A percentile compares a stretch with the other conserved stretches of the same genome.
Conservation (phyloP, 768 basidiomycete genomes). For the Gymnopilus junonius region DNA sequence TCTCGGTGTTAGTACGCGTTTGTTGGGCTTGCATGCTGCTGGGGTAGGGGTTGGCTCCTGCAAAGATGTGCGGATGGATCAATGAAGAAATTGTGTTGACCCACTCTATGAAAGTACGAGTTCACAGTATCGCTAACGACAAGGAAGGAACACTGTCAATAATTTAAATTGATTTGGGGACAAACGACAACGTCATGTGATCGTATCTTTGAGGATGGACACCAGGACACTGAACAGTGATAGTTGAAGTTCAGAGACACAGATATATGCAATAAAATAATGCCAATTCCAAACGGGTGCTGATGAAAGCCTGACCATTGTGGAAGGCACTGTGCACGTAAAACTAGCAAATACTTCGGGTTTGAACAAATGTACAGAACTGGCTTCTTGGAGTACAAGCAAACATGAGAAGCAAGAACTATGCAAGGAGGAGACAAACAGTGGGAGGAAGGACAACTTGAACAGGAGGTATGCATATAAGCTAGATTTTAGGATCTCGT, state of each 20-base stretch:
- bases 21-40: conserved; percentile 38
- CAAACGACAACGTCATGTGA: neutral
- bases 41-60: neutral
- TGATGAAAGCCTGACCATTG: neutral
- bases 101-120: neutral
- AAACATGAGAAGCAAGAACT: neutral
- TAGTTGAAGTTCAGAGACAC: no score
- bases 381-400: neutral
- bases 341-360: neutral
- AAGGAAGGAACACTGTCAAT: neutral
- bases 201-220: no score
- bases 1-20: conserved; percentile 40
- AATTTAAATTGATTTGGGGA: neutral
- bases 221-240: no score
- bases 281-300: no score
- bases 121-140: neutral
- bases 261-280: no score
- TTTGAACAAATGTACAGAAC: neutral
- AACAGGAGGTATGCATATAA: neutral
- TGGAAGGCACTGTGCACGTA: neutral
- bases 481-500: no score
- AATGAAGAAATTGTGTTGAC: neutral
- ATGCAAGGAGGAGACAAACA: neutral
- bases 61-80: neutral
- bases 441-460: neutral